phyloP scores from a whole-genome alignment of 768 basidiomycete genomes.

The Pisolithus sp. region DNA sequence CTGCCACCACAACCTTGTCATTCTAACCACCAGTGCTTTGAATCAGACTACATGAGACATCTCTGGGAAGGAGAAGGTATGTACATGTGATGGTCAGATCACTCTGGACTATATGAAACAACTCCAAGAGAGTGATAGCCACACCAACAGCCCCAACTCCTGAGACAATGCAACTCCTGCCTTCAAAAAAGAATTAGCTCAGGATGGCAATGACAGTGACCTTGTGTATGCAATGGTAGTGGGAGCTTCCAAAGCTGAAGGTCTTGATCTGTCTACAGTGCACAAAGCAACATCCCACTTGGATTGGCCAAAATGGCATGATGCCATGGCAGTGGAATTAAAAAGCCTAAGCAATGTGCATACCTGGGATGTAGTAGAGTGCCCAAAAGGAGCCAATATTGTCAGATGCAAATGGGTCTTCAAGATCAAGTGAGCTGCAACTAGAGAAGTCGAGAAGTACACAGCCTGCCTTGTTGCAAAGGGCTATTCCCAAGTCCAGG shows the following conservation, averaged over 20 bases:
- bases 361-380: no score
- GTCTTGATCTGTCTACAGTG: not conserved
- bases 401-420: constrained; percentile 36
- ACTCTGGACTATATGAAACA: not conserved
- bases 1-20: not conserved
- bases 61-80: not conserved
- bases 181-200: not conserved
- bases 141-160: no score
- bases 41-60: not conserved
- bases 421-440: constrained; percentile 31
- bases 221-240: constrained; percentile 1
- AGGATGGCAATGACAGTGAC: not conserved
- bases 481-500: no score
- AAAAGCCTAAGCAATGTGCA: no score
- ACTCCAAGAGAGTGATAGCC: no score
- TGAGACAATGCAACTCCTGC: no score
- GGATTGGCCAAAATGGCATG: not conserved
- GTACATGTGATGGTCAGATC: not conserved
- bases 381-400: not conserved
- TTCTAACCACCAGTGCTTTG: not conserved
- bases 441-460: constrained; percentile 24
- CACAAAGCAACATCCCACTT: not conserved
- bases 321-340: no score
- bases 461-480: constrained; percentile 1
- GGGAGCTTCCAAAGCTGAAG: not conserved